A percentile compares a stretch with the other conserved stretches of the same genome.
phyloP scores from a whole-genome alignment of 805 yeast species.

The Lachancea fermentati region DNA sequence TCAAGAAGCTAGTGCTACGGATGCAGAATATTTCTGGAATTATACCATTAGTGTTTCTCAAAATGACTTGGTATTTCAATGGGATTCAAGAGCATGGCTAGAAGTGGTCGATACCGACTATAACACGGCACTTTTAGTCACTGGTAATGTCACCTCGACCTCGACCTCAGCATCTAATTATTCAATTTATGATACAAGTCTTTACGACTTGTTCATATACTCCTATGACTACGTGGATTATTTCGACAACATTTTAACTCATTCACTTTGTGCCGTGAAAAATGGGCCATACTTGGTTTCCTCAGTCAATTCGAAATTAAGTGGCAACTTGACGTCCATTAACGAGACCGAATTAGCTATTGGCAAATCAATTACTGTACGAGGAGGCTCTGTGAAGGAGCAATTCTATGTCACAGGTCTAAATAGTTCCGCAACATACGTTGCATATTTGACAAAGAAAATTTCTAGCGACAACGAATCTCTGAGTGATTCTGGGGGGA shows the following conservation, averaged over 20 bases:
- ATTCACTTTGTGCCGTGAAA: slow-evolving; percentile 68
- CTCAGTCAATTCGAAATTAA: slow-evolving; percentile 20
- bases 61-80: slow-evolving; percentile 57
- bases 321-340: slow-evolving; percentile 15
- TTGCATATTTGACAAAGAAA: slow-evolving; percentile 57
- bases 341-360: slow-evolving; percentile 18
- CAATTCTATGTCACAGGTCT: slow-evolving; percentile 60
- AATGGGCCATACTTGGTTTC: slow-evolving; percentile 40
- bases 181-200: slow-evolving; percentile 22
- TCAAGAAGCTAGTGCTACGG: background rate
- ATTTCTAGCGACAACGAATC: slow-evolving; percentile 30
- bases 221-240: slow-evolving; percentile 35
- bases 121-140: slow-evolving; percentile 57
- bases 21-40: slow-evolving; percentile 39
- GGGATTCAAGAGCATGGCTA: slow-evolving; percentile 57
- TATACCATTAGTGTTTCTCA: slow-evolving; percentile 65
- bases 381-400: slow-evolving; percentile 48
- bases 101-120: slow-evolving; percentile 65
- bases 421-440: slow-evolving; percentile 53
- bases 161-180: slow-evolving; percentile 12
- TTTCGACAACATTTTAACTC: slow-evolving; percentile 36
- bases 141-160: slow-evolving; percentile 43
- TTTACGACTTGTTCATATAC: slow-evolving; percentile 43
- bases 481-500: slow-evolving; percentile 48
- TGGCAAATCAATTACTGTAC: slow-evolving; percentile 35